A percentile compares a stretch with the other conserved stretches of the same genome.
phyloP scores from a whole-genome alignment of 345 rosid species.

The Moricandia arvensis region DNA sequence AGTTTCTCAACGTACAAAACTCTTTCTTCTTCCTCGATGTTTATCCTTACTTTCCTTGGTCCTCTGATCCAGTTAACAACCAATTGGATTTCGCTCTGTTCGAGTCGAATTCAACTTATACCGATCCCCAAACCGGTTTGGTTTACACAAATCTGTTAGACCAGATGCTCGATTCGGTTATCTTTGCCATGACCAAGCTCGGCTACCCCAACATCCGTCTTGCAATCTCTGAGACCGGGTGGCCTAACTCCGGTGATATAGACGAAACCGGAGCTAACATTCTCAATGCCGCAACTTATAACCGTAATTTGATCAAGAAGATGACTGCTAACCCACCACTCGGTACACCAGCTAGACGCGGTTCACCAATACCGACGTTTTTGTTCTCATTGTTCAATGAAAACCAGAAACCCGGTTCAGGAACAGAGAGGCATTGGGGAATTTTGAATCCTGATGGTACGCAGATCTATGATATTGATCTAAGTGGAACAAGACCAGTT shows the following conservation, averaged over 20 bases:
- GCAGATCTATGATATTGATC: slow-evolving; percentile 47
- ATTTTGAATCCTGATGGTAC: slow-evolving; percentile 47
- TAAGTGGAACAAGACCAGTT: slow-evolving; percentile 42
- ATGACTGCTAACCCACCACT: slow-evolving; percentile 45
- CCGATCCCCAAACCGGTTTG: slow-evolving; percentile 42
- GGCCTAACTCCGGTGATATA: not conserved
- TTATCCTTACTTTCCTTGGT: slow-evolving; percentile 80
- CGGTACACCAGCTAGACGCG: slow-evolving; percentile 81
- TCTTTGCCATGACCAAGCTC: not conserved
- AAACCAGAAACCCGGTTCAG: slow-evolving; percentile 63
- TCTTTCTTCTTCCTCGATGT: slow-evolving; percentile 72
- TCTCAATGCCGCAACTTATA: slow-evolving; percentile 70
- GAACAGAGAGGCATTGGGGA: slow-evolving; percentile 83
- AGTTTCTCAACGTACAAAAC: slow-evolving; percentile 57
- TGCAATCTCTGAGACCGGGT: not conserved
- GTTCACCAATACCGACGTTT: slow-evolving; percentile 52
- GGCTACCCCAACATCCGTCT: not conserved
- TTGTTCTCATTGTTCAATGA: slow-evolving; percentile 65
- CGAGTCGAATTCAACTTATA: slow-evolving; percentile 41
- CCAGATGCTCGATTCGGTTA: not conserved
- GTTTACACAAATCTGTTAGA: not conserved
- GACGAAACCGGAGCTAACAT: slow-evolving; percentile 48
- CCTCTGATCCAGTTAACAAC: slow-evolving; percentile 40
- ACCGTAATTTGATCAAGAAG: slow-evolving; percentile 57
- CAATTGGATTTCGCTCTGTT: slow-evolving; percentile 58